Evolutionary conservation across 441 rosid species (phyloP), one percentile per base, ranked within the genome.

Genomic region (Euphorbia schlechtendalii): DNA sequence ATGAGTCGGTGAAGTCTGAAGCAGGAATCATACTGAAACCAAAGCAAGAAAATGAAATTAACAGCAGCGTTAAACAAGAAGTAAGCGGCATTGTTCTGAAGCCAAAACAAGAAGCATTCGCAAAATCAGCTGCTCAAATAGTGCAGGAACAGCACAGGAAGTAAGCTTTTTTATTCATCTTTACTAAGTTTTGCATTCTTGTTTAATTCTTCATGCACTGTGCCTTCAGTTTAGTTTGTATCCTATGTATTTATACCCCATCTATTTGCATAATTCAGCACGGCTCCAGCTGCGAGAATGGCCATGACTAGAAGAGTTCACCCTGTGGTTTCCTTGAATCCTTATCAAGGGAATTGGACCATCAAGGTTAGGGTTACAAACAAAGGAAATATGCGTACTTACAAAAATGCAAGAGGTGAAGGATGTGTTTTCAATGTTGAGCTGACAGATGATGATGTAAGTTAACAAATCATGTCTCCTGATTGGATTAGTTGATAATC

Each of bases 271-370:
- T 43, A 55, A 71, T 55, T 53, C 75, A 93, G 97, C 70, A 78
- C 79, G 87, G 95, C 97, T 46, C 99, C 97, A 1, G 69, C 84
- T 66, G 90, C 91, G 0, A 78, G 96, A 63, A 78, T 90, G 86
- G 77, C 96, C 51, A 90, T 93, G 95, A 87, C 99, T 4, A 78
- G 95, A 63, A 84, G 99, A 68, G 97, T 93, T 41, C 97, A 90
- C 63, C 96, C 97, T 67, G 92, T 93, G 57, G 87, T 82, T 56
- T 90, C 97, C 11, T 76, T 90, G 84, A 90, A 93, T 62, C 99
- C 99, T n/a, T 93, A 93, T 70, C 97, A 93, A 80, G 99, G 95
- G 5, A 93, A 71, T 64, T 93, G 97, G 97, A 93, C 89, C 11
- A 90, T 93, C 48, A 93, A 93, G 73, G 99, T 90, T 21, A 69